Conservation (phyloP, 1,284 basidiomycete species). For the Cutaneotrichosporon mucoides region DNA sequence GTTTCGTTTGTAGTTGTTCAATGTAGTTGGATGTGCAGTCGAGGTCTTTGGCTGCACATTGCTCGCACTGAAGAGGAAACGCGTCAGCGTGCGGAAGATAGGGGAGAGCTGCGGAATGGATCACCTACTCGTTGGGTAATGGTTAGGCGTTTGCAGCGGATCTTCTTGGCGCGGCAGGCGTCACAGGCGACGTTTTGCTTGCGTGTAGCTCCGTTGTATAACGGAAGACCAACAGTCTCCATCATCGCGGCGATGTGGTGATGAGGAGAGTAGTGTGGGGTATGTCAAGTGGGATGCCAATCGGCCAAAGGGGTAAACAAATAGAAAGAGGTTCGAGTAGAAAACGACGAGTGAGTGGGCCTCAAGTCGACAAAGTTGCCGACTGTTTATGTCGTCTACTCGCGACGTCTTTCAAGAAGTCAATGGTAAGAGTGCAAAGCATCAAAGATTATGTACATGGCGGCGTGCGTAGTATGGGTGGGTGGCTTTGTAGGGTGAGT, state of each 20-base stretch:
- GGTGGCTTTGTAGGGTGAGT: no score
- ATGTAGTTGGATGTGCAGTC: conserved; percentile 42
- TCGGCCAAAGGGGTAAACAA: background rate
- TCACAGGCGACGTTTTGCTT: conserved; percentile 90
- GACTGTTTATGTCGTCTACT: background rate
- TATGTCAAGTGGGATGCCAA: no score
- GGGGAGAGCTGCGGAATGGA: background rate
- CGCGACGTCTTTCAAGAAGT: background rate
- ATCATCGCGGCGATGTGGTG: background rate
- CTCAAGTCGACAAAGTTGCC: background rate
- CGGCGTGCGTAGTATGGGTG: no score
- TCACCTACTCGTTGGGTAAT: conserved; percentile 15
- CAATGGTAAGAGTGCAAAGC: no score
- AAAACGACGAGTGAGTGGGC: no score
- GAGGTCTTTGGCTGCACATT: conserved; percentile 31
- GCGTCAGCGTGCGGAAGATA: conserved; percentile 19
- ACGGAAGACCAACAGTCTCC: background rate
- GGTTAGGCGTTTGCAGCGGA: conserved; percentile 28
- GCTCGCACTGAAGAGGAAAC: conserved; percentile 28
- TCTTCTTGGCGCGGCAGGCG: conserved; percentile 57
- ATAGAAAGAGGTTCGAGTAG: no score
- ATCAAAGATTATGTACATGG: no score
- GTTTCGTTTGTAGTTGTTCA: conserved; percentile 34
- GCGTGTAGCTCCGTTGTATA: conserved; percentile 19
- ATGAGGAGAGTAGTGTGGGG: background rate